Conservation (phyloP, 2,329 filamentous ascomycete genomes). For the Fusarium albosuccineum region DNA sequence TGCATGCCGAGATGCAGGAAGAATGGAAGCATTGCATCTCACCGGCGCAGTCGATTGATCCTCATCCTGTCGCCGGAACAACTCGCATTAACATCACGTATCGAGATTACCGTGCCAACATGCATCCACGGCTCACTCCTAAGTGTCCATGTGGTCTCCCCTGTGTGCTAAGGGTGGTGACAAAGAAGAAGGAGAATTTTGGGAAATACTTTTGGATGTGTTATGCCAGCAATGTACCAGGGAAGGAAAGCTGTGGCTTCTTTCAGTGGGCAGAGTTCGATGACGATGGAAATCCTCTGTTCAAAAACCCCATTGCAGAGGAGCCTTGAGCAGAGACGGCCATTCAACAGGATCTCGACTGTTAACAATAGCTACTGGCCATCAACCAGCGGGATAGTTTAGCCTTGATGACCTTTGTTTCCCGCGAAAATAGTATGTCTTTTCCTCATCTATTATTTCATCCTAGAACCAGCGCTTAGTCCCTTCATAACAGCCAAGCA, state of each 20-base stretch:
- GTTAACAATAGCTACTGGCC: no score
- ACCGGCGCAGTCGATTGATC: constrained; percentile 80
- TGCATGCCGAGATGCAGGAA: constrained; percentile 99
- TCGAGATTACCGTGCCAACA: constrained; percentile 81
- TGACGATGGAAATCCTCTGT: constrained; percentile 81
- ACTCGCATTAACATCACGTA: constrained; percentile 95
- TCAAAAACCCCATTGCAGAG: constrained; percentile 5
- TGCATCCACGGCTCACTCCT: constrained; percentile 84
- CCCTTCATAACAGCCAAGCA: background rate
- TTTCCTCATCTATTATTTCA: background rate
- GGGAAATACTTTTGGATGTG: constrained; percentile 97
- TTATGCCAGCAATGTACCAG: constrained; percentile 78
- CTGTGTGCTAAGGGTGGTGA: constrained; percentile 79
- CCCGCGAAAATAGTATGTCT: no score
- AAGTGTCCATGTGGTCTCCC: constrained; percentile 81
- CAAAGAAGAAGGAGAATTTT: constrained; percentile 79
- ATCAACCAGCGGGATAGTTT: no score
- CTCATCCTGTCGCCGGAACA: constrained; percentile 84
- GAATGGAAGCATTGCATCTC: constrained; percentile 93
- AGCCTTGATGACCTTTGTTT: background rate
- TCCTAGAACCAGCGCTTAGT: background rate
- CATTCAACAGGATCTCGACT: background rate
- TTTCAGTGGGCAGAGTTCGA: constrained; percentile 92
- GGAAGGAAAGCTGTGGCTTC: constrained; percentile 77
- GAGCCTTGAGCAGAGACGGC: background rate